phyloP scores from a whole-genome alignment of 2,329 filamentous ascomycete species.

The Coleophoma eucalyptorum region DNA sequence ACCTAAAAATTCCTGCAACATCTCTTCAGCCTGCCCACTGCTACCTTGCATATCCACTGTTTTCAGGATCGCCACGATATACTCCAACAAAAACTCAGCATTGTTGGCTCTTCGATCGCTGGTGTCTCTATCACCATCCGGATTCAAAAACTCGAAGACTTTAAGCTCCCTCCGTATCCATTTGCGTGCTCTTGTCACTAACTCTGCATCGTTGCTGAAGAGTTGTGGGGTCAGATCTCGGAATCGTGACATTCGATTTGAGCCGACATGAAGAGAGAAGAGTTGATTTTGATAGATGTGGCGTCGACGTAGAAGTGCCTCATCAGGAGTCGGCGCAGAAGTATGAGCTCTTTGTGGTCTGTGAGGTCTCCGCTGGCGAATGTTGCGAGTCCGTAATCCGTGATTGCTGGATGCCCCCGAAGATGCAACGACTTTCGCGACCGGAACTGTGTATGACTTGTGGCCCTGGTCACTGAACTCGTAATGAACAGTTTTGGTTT shows the following conservation, averaged over 20 bases:
- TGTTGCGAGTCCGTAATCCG: constrained; percentile 4
- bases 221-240: constrained; percentile 65
- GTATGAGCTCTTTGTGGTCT: constrained; percentile 8
- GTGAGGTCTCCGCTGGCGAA: constrained; percentile 11
- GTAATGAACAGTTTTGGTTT: constrained; percentile 59
- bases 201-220: constrained; percentile 59
- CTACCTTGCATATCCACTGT: constrained; percentile 79
- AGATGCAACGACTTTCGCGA: constrained; percentile 8
- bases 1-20: constrained; percentile 76
- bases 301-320: constrained; percentile 50
- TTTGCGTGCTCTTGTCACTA: constrained; percentile 72
- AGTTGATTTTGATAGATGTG: constrained; percentile 69
- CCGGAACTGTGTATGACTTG: constrained; percentile 54
- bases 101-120: constrained; percentile 55
- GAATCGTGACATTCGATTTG: constrained; percentile 74
- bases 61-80: constrained; percentile 78
- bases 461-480: constrained; percentile 49
- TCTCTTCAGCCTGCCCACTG: constrained; percentile 72
- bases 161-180: constrained; percentile 83
- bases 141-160: constrained; percentile 71
- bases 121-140: constrained; percentile 14
- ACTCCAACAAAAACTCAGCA: constrained; percentile 81
- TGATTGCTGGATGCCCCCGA: constrained; percentile 4
- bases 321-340: constrained; percentile 13
- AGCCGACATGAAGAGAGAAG: constrained; percentile 79